Percentiles rank a stretch among this genome's conserved stretches.
phyloP scores from a whole-genome alignment of 164 flowering plant species.

The Umbilicus rupestris region DNA sequence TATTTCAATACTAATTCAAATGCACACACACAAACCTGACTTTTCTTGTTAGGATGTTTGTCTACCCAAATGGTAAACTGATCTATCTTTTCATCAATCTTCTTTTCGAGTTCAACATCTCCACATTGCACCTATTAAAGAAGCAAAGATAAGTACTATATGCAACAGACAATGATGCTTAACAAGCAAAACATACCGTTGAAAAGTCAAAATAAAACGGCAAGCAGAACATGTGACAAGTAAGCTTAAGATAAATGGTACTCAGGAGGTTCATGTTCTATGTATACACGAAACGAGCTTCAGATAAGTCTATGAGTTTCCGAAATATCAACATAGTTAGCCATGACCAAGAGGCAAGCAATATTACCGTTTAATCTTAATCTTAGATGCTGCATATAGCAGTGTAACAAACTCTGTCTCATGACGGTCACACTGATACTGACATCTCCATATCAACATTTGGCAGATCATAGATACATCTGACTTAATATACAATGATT shows the following conservation, averaged over 20 bases:
- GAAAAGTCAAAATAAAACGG: background rate
- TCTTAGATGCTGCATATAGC: no score
- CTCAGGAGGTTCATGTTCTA: background rate
- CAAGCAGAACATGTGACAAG: background rate
- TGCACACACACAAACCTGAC: conserved; percentile 58
- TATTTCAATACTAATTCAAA: no score
- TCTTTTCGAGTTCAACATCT: conserved; percentile 76
- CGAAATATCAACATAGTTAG: no score
- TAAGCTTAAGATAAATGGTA: no score
- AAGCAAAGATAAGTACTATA: background rate
- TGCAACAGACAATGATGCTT: background rate
- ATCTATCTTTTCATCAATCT: conserved; percentile 89
- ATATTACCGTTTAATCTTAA: no score
- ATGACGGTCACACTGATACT: no score
- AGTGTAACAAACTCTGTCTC: no score
- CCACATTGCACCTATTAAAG: conserved; percentile 83
- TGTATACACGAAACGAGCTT: background rate
- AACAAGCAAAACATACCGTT: background rate
- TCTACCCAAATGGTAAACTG: conserved; percentile 89
- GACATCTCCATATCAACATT: no score
- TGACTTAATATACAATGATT: background rate
- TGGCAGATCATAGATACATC: no score
- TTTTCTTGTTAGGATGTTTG: conserved; percentile 96
- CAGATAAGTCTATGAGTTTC: no score
- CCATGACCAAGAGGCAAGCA: no score